A percentile compares a stretch with the other conserved stretches of the same genome.
These are phyloP conservation scores for Przewalskia tangutica DNA, from an alignment of 257 asterid genomes.

Conservation along the genomic window DNA sequence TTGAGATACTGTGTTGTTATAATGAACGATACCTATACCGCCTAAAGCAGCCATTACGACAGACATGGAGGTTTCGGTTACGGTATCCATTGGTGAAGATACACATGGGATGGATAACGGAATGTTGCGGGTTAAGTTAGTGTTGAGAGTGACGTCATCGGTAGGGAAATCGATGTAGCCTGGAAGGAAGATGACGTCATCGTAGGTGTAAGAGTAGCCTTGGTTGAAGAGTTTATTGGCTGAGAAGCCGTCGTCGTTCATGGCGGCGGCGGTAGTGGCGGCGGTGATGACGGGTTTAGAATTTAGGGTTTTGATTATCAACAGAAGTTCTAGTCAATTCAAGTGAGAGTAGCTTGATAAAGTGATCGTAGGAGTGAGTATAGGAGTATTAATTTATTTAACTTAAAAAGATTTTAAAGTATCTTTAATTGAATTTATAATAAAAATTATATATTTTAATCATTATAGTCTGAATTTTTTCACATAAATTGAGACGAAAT, in stretches of 20 bases:
- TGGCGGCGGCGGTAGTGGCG: background rate
- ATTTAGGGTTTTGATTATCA: background rate
- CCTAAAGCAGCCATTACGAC: constrained; percentile 85
- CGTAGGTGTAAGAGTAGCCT: constrained; percentile 93
- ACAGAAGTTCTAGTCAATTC: background rate
- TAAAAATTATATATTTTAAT: no score
- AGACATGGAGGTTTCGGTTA: constrained; percentile 84
- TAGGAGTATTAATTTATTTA: no score
- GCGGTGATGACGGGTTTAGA: background rate
- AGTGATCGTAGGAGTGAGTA: no score
- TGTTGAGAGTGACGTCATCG: constrained; percentile 65
- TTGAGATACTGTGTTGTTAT: constrained; percentile 39
- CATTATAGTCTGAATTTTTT: no score
- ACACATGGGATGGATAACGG: constrained; percentile 73
- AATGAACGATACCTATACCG: constrained; percentile 61
- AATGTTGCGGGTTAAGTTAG: constrained; percentile 56
- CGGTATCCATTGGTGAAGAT: constrained; percentile 95
- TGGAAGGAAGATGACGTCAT: constrained; percentile 87
- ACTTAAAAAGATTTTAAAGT: no score
- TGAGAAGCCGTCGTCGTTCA: constrained; percentile 58
- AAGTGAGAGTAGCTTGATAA: no score
- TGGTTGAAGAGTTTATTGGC: constrained; percentile 53
- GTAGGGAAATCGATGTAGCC: constrained; percentile 82
- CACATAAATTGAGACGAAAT: no score
- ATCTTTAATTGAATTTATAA: no score